A percentile compares a stretch with the other conserved stretches of the same genome.
Conservation (phyloP, 225 moss, liverwort and hornwort genomes). For the Sphagnum tenellum region DNA sequence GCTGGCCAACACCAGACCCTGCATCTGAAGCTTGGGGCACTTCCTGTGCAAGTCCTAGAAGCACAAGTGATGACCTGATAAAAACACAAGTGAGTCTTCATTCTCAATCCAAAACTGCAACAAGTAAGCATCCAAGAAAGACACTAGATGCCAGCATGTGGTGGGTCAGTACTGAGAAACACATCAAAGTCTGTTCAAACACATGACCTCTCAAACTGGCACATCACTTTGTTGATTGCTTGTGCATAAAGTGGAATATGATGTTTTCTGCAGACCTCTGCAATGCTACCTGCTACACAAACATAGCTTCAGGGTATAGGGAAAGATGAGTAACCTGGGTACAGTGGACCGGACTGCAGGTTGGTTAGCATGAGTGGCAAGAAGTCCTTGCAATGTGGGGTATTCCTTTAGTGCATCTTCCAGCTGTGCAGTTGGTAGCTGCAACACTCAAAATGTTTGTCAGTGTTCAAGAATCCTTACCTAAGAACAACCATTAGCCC, state of each 20-base stretch:
- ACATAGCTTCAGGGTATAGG: background rate
- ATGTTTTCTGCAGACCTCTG: background rate
- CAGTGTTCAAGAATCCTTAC: background rate
- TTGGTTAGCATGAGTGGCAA: conserved; percentile 94
- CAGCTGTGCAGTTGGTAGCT: conserved; percentile 90
- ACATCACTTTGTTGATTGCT: background rate
- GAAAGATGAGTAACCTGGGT: conserved; percentile 49
- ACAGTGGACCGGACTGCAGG: conserved; percentile 79
- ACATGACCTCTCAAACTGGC: background rate
- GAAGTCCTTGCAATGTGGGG: conserved; percentile 72
- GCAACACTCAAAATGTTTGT: conserved; percentile 10
- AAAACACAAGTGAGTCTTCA: conserved; percentile 1
- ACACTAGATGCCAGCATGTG: background rate
- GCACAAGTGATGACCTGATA: conserved; percentile 54
- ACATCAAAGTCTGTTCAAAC: background rate
- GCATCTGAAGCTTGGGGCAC: conserved; percentile 17
- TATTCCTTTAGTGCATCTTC: conserved; percentile 95
- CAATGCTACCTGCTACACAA: too few relatives aligned
- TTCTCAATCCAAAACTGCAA: background rate
- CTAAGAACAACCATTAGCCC: too few relatives aligned
- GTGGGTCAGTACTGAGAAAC: background rate
- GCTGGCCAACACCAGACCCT: background rate
- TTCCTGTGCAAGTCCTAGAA: conserved; percentile 48
- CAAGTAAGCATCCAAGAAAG: conserved; percentile 1
- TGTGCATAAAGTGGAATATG: background rate